Evolutionary conservation across 2,329 filamentous ascomycete species (phyloP).

Genomic region (Capronia coronata): DNA sequence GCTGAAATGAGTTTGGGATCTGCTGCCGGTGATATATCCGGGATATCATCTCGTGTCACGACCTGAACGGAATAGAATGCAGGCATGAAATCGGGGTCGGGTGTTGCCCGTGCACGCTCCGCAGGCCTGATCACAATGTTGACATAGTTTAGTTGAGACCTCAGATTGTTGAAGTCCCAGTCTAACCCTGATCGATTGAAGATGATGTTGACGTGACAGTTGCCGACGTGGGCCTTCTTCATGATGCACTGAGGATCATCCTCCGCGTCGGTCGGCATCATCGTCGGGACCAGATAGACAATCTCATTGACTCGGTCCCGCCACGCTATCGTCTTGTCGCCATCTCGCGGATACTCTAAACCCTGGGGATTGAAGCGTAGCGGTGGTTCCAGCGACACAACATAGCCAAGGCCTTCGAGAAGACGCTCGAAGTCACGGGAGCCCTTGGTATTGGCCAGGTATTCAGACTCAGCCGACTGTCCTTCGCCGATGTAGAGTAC

Average conservation of each 20-base stretch:
- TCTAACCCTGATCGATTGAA: constrained; percentile 93
- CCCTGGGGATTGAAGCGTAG: constrained; percentile 83
- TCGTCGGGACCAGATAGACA: constrained; percentile 89
- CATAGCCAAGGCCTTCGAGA: constrained; percentile 70
- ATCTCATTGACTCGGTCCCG: constrained; percentile 91
- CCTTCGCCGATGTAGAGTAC: constrained; percentile 88
- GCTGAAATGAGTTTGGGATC: constrained; percentile 84
- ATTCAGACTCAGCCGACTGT: constrained; percentile 74
- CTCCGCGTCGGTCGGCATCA: constrained; percentile 87
- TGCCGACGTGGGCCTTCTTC: constrained; percentile 94
- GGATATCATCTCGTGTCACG: constrained; percentile 80
- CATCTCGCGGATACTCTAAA: constrained; percentile 75
- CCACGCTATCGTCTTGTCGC: constrained; percentile 87
- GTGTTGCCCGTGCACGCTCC: constrained; percentile 35
- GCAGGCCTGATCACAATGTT: constrained; percentile 94
- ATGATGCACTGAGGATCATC: constrained; percentile 67
- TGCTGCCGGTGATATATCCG: constrained; percentile 81
- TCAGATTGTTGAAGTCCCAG: constrained; percentile 86
- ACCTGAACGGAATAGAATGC: constrained; percentile 84
- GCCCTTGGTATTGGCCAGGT: constrained; percentile 78
- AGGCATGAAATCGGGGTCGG: constrained; percentile 27
- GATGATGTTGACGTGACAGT: constrained; percentile 96
- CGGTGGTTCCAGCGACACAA: constrained; percentile 72
- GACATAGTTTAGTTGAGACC: constrained; percentile 92
- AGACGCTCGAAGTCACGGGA: constrained; percentile 85